Percentiles rank a stretch among this genome's conserved stretches.
Evolutionary conservation across 2,329 filamentous ascomycete species (phyloP).

Genomic region (Massarina eburnea): DNA sequence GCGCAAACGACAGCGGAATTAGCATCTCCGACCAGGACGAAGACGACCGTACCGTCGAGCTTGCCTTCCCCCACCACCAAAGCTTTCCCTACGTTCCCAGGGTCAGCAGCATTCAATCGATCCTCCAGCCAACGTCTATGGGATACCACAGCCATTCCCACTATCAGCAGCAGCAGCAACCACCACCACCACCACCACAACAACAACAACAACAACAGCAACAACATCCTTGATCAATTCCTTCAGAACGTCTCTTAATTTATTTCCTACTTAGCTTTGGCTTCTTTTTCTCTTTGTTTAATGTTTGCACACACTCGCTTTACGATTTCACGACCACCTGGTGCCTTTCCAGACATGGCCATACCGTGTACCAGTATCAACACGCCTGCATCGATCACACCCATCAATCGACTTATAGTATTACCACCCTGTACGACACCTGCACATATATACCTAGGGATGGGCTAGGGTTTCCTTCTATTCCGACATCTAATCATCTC

Average conservation of each 20-base stretch:
- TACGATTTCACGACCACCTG: background rate
- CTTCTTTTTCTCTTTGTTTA: conserved; percentile 10
- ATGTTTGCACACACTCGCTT: background rate
- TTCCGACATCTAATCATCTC: background rate
- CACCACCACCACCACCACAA: no score
- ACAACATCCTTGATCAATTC: conserved; percentile 4
- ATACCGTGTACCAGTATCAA: background rate
- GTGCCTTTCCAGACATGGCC: background rate
- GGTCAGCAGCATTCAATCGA: conserved; percentile 44
- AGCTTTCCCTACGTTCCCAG: conserved; percentile 29
- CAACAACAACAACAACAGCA: background rate
- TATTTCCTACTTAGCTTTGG: conserved; percentile 9
- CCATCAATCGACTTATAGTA: background rate
- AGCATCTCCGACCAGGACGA: conserved; percentile 56
- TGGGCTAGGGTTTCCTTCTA: conserved; percentile 1
- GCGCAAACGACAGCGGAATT: conserved; percentile 71
- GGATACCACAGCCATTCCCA: conserved; percentile 19
- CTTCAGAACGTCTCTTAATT: background rate
- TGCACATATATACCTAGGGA: conserved; percentile 12
- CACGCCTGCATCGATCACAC: background rate
- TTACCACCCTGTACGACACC: conserved; percentile 1
- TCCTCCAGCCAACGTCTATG: conserved; percentile 32
- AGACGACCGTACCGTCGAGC: conserved; percentile 36
- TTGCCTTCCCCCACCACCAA: conserved; percentile 20
- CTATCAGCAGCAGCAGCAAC: conserved; percentile 11